Conservation (phyloP, 129 eudicot species). For the Silybum marianum region DNA sequence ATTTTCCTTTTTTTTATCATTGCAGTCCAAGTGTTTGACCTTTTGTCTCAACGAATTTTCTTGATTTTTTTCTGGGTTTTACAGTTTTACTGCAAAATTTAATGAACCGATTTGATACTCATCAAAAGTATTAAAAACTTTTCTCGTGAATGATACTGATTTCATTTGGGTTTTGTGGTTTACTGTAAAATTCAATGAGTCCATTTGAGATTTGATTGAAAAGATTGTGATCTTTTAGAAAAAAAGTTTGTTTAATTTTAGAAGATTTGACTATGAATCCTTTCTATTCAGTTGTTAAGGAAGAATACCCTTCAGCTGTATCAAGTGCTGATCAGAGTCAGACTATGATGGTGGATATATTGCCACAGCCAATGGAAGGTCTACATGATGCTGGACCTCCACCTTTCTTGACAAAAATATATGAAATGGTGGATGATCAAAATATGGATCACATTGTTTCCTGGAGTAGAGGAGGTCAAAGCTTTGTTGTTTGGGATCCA, state of each 20-base stretch:
- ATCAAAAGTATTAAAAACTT: neutral
- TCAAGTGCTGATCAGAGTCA: constrained; percentile 8
- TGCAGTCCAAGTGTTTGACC: constrained; percentile 30
- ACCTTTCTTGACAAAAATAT: constrained; percentile 80
- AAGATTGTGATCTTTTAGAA: neutral
- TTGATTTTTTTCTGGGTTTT: neutral
- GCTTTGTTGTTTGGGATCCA: constrained; percentile 93
- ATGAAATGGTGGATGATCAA: constrained; percentile 75
- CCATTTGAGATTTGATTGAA: constrained; percentile 25
- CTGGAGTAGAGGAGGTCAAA: constrained; percentile 74
- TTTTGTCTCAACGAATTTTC: constrained; percentile 18
- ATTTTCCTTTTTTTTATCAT: constrained; percentile 9
- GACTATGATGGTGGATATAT: constrained; percentile 16
- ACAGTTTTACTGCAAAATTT: constrained; percentile 15
- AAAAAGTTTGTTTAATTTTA: neutral
- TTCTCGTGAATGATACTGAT: neutral
- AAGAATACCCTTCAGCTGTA: constrained; percentile 50
- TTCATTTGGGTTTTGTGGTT: constrained; percentile 6
- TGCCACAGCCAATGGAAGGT: constrained; percentile 82
- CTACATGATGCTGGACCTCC: constrained; percentile 69
- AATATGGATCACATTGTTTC: constrained; percentile 55
- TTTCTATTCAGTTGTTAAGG: constrained; percentile 37
- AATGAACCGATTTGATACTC: constrained; percentile 6
- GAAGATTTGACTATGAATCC: constrained; percentile 40
- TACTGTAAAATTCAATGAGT: constrained; percentile 13